Evolutionary conservation across 345 rosid species (phyloP), one percentile per base, ranked within the genome.

Genomic region (Pistacia atlantica): DNA sequence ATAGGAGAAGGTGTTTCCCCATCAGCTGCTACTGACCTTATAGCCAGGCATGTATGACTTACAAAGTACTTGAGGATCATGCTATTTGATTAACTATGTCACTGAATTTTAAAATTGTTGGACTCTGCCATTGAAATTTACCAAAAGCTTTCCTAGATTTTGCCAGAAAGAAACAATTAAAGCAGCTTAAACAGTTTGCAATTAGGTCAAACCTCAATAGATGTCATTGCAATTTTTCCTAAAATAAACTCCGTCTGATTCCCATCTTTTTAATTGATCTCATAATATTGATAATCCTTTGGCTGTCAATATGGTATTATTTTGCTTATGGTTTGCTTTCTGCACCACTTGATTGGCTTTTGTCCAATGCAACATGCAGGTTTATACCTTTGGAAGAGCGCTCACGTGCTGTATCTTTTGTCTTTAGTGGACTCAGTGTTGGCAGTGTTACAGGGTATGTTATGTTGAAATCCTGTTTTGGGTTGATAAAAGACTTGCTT

Each of bases 1-100:
- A 93, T 95, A 69, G 98, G 98, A 77, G 98, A 93, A 89, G 98
- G 98, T 63, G 97, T 95, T 83, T 93, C 98, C 67, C 98, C 98
- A 9, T 95, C 98, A 1, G 98, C 98, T 65, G 98, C 98, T 11
- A 95, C 98, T 42, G 98, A 93, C 81, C 98, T 95, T 73, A 95
- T 95, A 77, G 98, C 98, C 83, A 93, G 98, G 98, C 90, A 91
- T 73, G 93, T 89, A 74, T 79, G 67, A 82, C 62, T 71, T 60
- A 61, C 73, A 74, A 68, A 80, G 80, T 42, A 69, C 14, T 75
- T 67, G 71, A 62, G 56, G 71, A 78, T 77, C 72, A 42, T 78
- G 63, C 31, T 78, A 64, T 38, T 67, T 35, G 14, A 65, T 38
- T 18, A 42, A 49, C 11, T 2, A 1, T 45, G 35, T 31, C 31